Evolutionary conservation across 163 green algal species (phyloP), one percentile per base, ranked within the genome.

Genomic region (Chlorella variabilis): DNA sequence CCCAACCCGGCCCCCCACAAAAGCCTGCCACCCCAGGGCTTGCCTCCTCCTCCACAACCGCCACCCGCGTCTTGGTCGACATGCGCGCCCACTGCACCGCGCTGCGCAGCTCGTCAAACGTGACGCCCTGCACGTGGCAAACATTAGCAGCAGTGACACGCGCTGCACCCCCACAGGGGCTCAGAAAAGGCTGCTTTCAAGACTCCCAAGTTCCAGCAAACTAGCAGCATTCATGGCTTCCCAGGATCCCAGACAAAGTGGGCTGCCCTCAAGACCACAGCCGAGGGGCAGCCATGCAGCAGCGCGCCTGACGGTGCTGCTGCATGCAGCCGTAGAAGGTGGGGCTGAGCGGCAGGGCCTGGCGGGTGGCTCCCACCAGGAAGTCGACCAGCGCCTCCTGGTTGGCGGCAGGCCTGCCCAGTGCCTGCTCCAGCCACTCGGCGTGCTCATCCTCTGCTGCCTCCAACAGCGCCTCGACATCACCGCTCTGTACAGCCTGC

Each of bases 251-350:
- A n/a, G n/a, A n/a, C n/a, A n/a, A n/a, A n/a, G n/a, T n/a, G n/a
- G n/a, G n/a, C n/a, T n/a, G n/a, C n/a, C n/a, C n/a, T n/a, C n/a
- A n/a, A n/a, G n/a, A n/a, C n/a, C n/a, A n/a, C n/a, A n/a, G n/a
- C n/a, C n/a, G n/a, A n/a, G n/a, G n/a, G n/a, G n/a, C n/a, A n/a
- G n/a, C n/a, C n/a, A n/a, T n/a, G 51, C 51, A 62, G 15, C 51
- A 62, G 51, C 51, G n/a, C 51, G 42, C 71, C 71, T 69, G 31
- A 2, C 18, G 7, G 36, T 69, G 41, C 51, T 69, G 54, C 20
- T 79, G 71, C 74, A 80, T 58, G 74, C 74, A 71, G 58, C 58
- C 74, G 74, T 80, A 80, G 74, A 56, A 71, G n/a, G 58, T n/a
- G 39, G 74, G 74, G 56, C 13, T 33, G 33, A 79, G 11, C n/a